phyloP scores from a whole-genome alignment of 2,329 filamentous ascomycete genomes.

The Botrytis porri region DNA sequence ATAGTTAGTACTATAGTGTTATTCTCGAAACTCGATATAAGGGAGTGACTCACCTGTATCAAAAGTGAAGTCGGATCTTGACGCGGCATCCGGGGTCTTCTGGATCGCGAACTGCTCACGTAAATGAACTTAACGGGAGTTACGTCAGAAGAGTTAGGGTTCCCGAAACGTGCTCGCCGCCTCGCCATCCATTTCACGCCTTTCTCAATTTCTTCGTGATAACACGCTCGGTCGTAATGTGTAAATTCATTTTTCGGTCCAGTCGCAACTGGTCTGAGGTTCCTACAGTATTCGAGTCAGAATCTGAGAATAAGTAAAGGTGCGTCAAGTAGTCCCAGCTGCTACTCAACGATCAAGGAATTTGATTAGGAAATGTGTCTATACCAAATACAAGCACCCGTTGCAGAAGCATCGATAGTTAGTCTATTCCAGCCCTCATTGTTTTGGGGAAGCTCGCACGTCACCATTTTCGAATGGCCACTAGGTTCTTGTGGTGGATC shows the following conservation, averaged over 20 bases:
- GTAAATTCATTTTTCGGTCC: rapidly evolving
- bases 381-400: background rate
- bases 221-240: too few relatives aligned
- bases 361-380: background rate
- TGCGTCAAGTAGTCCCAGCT: background rate
- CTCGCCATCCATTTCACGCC: too few relatives aligned
- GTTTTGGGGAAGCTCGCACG: background rate
- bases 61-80: background rate
- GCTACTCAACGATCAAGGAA: background rate
- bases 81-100: rapidly evolving
- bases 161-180: too few relatives aligned
- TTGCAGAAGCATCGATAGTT: background rate
- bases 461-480: background rate
- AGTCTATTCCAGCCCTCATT: background rate
- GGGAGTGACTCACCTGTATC: background rate
- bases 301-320: too few relatives aligned
- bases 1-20: background rate
- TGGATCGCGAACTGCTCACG: background rate
- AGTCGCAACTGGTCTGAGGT: too few relatives aligned
- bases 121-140: background rate
- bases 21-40: background rate
- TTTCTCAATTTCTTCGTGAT: too few relatives aligned
- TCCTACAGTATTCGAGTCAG: too few relatives aligned
- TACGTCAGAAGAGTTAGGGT: too few relatives aligned
- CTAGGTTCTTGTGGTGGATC: background rate